Percentiles rank a stretch among this genome's conserved stretches.
phyloP scores from a whole-genome alignment of 73 alveolate species.

The Breviolum minutum region DNA sequence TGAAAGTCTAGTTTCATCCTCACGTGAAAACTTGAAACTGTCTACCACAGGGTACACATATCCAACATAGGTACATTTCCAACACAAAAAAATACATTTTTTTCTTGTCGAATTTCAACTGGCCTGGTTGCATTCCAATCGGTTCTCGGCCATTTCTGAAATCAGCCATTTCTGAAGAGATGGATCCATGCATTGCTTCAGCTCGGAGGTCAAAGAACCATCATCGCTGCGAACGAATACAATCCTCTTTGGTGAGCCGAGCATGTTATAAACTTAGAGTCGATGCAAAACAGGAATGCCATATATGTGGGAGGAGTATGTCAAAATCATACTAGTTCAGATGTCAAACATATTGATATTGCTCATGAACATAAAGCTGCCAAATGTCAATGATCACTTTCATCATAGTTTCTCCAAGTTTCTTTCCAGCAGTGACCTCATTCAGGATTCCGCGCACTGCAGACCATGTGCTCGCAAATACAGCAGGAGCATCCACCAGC shows the following conservation, averaged over 20 bases:
- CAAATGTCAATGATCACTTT: not conserved
- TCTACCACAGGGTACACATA: too few relatives aligned
- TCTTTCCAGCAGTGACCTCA: slow-evolving; percentile 10
- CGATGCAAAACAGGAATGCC: too few relatives aligned
- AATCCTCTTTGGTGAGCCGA: not conserved
- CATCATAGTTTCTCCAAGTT: not conserved
- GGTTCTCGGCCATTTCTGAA: not conserved
- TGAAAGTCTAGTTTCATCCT: too few relatives aligned
- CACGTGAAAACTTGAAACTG: too few relatives aligned
- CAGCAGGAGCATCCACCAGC: slow-evolving; percentile 1
- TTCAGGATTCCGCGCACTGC: not conserved
- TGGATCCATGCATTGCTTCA: not conserved
- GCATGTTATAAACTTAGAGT: not conserved
- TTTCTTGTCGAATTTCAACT: too few relatives aligned
- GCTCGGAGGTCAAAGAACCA: not conserved
- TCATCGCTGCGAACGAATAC: slow-evolving; percentile 12
- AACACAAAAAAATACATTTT: too few relatives aligned
- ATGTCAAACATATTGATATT: not conserved
- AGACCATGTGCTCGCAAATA: slow-evolving; percentile 5
- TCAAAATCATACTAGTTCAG: not conserved
- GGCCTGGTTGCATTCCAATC: slow-evolving; percentile 34
- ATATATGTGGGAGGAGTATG: not conserved
- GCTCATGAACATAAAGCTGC: not conserved
- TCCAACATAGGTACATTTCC: too few relatives aligned
- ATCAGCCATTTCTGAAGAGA: not conserved